Conservation (phyloP, 2,329 filamentous ascomycete species). For the Fusarium brevicatenulatum region DNA sequence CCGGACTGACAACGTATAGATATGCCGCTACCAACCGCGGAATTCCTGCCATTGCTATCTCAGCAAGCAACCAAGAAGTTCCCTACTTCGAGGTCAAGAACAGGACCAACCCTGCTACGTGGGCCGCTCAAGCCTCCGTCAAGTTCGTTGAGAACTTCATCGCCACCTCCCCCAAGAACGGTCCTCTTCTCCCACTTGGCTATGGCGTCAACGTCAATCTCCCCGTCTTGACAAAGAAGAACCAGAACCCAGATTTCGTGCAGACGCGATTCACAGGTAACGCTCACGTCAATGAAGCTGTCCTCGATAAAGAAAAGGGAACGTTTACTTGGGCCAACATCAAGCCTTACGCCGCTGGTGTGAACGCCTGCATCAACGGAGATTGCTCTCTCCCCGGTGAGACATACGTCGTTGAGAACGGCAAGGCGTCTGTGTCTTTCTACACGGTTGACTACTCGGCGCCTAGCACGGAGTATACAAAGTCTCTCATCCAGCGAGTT, state of each 20-base stretch:
- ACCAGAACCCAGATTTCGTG: constrained; percentile 55
- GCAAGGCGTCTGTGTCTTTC: constrained; percentile 55
- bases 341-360: constrained; percentile 50
- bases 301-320: constrained; percentile 55
- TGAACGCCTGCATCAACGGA: constrained; percentile 62
- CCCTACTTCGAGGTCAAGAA: constrained; percentile 53
- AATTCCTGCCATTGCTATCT: constrained; percentile 62
- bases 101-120: constrained; percentile 56
- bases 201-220: constrained; percentile 65
- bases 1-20: constrained; percentile 7
- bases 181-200: constrained; percentile 56
- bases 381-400: constrained; percentile 62
- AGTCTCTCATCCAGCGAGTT: constrained; percentile 41
- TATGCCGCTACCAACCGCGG: constrained; percentile 61
- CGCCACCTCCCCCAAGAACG: constrained; percentile 46
- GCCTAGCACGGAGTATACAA: constrained; percentile 46
- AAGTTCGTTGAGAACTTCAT: constrained; percentile 58
- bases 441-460: constrained; percentile 64
- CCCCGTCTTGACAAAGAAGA: constrained; percentile 55
- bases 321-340: constrained; percentile 56
- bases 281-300: constrained; percentile 57
- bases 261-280: constrained; percentile 61
- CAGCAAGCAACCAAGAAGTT: constrained; percentile 55
- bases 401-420: constrained; percentile 57
- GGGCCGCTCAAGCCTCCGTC: constrained; percentile 54